A percentile compares a stretch with the other conserved stretches of the same genome.
Evolutionary conservation across 306 rosid species (phyloP).

Genomic region (Psophocarpus tetragonolobus): DNA sequence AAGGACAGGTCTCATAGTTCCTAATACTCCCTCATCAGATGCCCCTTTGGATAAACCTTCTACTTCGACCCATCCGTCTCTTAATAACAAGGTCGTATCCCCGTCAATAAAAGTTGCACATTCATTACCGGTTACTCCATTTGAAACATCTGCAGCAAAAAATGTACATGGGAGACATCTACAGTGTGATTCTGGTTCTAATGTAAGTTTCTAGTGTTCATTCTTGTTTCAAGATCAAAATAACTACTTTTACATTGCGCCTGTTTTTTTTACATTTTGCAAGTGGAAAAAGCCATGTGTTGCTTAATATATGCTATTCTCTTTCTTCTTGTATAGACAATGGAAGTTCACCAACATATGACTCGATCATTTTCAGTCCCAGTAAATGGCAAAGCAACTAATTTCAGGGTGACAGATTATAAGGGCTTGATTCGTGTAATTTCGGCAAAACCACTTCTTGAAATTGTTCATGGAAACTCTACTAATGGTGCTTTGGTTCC

Average conservation of each 20-base stretch:
- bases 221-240: conserved; percentile 21
- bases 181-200: conserved; percentile 38
- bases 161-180: conserved; percentile 35
- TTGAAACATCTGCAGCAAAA: conserved; percentile 46
- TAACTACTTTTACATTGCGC: background rate
- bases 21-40: conserved; percentile 53
- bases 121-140: conserved; percentile 75
- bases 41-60: conserved; percentile 54
- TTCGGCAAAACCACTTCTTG: conserved; percentile 55
- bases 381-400: conserved; percentile 50
- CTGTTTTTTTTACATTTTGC: background rate
- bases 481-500: conserved; percentile 38
- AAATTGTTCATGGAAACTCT: conserved; percentile 45
- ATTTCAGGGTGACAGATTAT: conserved; percentile 58
- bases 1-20: conserved; percentile 57
- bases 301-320: conserved; percentile 7
- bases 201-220: conserved; percentile 46
- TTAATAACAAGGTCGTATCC: conserved; percentile 54
- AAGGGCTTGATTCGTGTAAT: conserved; percentile 74
- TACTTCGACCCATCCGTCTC: conserved; percentile 51
- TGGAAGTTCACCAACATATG: conserved; percentile 56
- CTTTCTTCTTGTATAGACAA: conserved; percentile 49
- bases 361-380: conserved; percentile 86
- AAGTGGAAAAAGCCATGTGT: background rate
- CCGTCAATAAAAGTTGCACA: conserved; percentile 50